Base-by-base conservation (phyloP, 495 filamentous ascomycete species). In the Lasiosphaeriaceae sp. region DNA sequence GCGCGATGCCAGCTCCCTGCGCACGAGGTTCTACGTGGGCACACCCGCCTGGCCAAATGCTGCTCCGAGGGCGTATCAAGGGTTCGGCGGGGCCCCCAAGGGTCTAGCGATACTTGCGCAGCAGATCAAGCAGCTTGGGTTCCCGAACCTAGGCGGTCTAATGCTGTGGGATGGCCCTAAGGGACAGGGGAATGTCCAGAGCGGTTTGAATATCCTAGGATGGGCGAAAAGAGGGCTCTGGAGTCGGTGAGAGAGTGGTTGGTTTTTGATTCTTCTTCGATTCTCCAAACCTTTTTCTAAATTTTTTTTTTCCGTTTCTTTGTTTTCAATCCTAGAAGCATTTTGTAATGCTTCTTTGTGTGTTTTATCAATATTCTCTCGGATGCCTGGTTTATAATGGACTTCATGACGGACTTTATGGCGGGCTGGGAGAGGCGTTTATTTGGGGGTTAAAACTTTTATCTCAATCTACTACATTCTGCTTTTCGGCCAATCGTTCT, bases 101-200 rank as follows among this genome's bases (percentile, higher is more conserved):
- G 45, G 29, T 22, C 16, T 37, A 19, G 46, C 34, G 37, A 21
- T 19, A 22, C 16, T 39, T 12, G 37, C 59, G 39, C 21, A 29
- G 35, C 16, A 49, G 44, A 26, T 48, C 22, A 52, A 47, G 21
- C 21, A 17, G 26, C 11, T 22, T 4, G 19, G 14, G 9, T 21
- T n/a, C 2, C 26, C 24, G 17, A 55, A 55, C 23, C 31, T 55
- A n/a, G 59, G 59, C 0, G 59, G 55, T 0, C 11, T 61, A n/a
- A 61, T 57, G 50, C 34, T 61, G 8, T 57, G 45, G 54, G 59
- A 57, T 26, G 59, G 59, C 21, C 45, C 59, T 6, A 39, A 61
- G 50, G 59, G 59, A 20, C 14, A 46, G 23, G 52, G 55, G 41
- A 56, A 60, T 41, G 43, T 56, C 23, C 24, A 48, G 47, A 52